These are phyloP conservation scores for Rhodamnia argentea DNA, from an alignment of 345 rosid species.

Conservation along the genomic window DNA sequence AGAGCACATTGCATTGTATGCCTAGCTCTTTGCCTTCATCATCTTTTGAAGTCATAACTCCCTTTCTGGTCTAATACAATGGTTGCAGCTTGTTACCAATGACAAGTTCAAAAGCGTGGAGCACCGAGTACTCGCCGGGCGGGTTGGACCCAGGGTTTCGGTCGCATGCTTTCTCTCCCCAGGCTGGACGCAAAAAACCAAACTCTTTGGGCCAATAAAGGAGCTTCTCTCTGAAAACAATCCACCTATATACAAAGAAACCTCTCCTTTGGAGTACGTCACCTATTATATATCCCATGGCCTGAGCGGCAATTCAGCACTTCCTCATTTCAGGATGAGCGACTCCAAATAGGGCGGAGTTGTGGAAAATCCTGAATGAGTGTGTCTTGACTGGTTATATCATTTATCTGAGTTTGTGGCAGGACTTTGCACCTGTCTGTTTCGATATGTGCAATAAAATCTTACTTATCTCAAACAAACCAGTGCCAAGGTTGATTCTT, in stretches of 20 bases:
- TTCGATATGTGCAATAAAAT: background rate
- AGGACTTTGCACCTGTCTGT: background rate
- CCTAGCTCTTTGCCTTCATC: background rate
- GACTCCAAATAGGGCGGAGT: background rate
- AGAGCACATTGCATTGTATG: background rate
- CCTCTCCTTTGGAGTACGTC: conserved; percentile 20
- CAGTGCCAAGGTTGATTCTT: background rate
- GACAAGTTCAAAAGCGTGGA: background rate
- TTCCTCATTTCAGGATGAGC: conserved; percentile 13
- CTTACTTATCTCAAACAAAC: background rate
- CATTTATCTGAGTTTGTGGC: background rate
- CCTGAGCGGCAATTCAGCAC: conserved; percentile 25
- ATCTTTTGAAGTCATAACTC: background rate
- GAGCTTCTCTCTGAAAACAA: conserved; percentile 21
- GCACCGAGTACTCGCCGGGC: background rate
- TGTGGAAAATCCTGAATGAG: background rate
- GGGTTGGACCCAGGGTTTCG: background rate
- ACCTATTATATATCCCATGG: conserved; percentile 27
- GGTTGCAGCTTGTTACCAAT: background rate
- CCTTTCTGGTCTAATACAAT: background rate
- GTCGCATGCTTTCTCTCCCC: background rate
- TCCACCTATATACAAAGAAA: conserved; percentile 26
- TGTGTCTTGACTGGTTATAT: background rate
- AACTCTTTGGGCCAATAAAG: conserved; percentile 1
- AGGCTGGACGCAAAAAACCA: background rate